These are phyloP conservation scores for Fragaria vesca DNA, from an alignment of 306 rosid species.

Conservation along the genomic window DNA sequence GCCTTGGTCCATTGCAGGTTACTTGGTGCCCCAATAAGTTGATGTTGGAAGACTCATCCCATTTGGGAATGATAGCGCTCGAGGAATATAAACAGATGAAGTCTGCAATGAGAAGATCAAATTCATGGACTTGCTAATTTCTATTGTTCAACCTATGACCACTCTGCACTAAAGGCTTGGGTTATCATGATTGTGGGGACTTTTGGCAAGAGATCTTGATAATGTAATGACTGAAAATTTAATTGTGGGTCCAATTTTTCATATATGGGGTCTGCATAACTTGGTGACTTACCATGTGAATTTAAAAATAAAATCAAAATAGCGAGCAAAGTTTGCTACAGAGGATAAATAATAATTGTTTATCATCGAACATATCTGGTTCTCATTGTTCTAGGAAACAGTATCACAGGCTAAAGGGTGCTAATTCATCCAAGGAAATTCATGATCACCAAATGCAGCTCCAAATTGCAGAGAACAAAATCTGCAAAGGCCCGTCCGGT, in stretches of 20 bases:
- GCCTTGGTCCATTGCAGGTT: slow-evolving; percentile 76
- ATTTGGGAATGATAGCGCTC: slow-evolving; percentile 53
- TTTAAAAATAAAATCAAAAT: not conserved
- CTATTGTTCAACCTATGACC: not conserved
- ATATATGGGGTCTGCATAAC: slow-evolving; percentile 2
- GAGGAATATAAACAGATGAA: slow-evolving; percentile 64
- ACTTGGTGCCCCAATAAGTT: slow-evolving; percentile 58
- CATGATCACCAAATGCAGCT: slow-evolving; percentile 93
- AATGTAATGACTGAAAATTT: not conserved
- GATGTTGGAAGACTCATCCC: slow-evolving; percentile 79
- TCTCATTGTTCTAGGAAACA: not conserved
- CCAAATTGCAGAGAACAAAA: slow-evolving; percentile 96
- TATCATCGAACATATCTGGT: not conserved
- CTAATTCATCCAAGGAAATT: slow-evolving; percentile 75
- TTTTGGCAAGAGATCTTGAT: not conserved
- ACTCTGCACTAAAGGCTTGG: not conserved
- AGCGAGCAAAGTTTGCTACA: not conserved
- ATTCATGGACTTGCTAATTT: slow-evolving; percentile 53
- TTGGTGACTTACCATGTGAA: not conserved
- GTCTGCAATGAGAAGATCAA: slow-evolving; percentile 62
- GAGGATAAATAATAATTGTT: not conserved
- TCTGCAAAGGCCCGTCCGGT: slow-evolving; percentile 97
- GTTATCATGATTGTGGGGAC: not conserved
- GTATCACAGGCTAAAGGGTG: not conserved
- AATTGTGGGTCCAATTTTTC: not conserved